Conservation (phyloP, 805 yeast species). For the Candida sanyiensis region DNA sequence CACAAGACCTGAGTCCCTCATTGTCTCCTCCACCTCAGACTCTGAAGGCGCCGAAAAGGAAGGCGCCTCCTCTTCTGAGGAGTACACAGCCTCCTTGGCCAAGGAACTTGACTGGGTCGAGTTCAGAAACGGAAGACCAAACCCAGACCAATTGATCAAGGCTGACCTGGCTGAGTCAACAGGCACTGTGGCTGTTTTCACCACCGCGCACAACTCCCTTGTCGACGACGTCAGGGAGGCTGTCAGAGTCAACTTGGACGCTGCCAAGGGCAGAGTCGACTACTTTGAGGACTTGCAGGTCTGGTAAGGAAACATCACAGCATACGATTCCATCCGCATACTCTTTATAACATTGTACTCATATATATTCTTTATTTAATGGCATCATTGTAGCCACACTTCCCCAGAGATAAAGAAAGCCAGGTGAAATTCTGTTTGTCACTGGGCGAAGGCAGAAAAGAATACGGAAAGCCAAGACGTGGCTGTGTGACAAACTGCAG, state of each 20-base stretch:
- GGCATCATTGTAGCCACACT: too few species aligned
- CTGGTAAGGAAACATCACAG: conserved; percentile 43
- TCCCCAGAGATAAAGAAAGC: too few species aligned
- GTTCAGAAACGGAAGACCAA: conserved; percentile 43
- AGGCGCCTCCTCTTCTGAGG: conserved; percentile 4
- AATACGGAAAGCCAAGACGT: too few species aligned
- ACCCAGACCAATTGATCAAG: conserved; percentile 30
- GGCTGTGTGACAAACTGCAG: too few species aligned
- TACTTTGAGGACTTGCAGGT: conserved; percentile 70
- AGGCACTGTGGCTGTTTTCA: conserved; percentile 42
- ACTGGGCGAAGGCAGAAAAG: too few species aligned
- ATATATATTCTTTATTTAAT: too few species aligned
- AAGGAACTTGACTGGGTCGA: conserved; percentile 14
- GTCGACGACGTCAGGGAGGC: conserved; percentile 48
- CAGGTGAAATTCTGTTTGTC: too few species aligned
- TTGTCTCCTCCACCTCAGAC: background rate
- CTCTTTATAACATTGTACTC: too few species aligned
- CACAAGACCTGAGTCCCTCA: conserved; percentile 25
- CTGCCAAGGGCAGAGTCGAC: conserved; percentile 48
- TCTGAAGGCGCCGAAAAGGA: background rate
- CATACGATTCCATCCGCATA: too few species aligned
- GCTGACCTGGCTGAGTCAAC: conserved; percentile 34
- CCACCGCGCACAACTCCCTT: conserved; percentile 60
- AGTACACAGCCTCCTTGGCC: background rate
- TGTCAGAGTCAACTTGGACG: conserved; percentile 37